phyloP scores from a whole-genome alignment of 2,329 filamentous ascomycete genomes.

The Fusarium sp. region DNA sequence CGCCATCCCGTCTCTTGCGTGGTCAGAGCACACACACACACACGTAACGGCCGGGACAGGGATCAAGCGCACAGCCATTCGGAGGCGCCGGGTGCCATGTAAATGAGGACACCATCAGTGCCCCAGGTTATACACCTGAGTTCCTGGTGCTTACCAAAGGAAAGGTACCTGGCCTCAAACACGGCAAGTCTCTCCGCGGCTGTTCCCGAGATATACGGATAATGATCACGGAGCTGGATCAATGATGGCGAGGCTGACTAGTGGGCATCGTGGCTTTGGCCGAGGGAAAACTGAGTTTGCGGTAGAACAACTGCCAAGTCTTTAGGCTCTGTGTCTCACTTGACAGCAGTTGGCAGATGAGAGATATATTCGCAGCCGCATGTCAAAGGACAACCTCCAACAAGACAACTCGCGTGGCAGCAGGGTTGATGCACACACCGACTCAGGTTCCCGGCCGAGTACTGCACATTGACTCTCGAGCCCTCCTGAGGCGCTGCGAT shows the following conservation, averaged over 20 bases:
- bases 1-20: background rate
- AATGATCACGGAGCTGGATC: background rate
- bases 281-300: background rate
- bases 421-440: conserved; percentile 3
- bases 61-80: background rate
- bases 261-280: background rate
- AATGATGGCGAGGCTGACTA: background rate
- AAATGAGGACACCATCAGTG: conserved; percentile 1
- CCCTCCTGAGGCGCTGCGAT: background rate
- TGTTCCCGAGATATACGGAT: background rate
- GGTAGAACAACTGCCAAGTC: background rate
- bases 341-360: background rate
- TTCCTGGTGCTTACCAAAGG: background rate
- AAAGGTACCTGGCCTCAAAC: background rate
- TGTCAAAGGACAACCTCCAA: background rate
- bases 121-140: background rate
- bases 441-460: background rate
- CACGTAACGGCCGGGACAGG: background rate
- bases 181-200: background rate
- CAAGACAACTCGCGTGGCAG: background rate
- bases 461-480: background rate
- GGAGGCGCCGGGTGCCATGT: conserved; percentile 5
- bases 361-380: background rate
- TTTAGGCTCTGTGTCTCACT: background rate
- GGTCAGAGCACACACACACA: conserved; percentile 1